Evolutionary conservation across 306 rosid genomes (phyloP), one percentile per base, ranked within the genome.

Genomic region (Carpinus viminea): DNA sequence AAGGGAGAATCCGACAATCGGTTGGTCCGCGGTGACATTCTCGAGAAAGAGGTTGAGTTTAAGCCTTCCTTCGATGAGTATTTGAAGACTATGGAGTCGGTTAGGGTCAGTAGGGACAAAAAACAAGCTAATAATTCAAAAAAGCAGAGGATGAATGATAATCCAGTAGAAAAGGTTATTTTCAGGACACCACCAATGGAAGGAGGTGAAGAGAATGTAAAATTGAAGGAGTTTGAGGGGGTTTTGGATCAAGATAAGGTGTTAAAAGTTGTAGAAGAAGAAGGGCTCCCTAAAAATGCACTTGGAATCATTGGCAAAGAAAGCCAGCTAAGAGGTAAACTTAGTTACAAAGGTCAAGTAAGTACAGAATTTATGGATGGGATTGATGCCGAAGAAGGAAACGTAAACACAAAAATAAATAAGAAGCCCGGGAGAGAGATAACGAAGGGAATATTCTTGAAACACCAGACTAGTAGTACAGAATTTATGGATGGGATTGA

Each of bases 81-180:
- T 80, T 88, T 95, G 91, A 90, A 80, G 85, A 93, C 85, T 54
- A 93, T 93, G 99, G 96, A 91, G 83, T 78, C 91, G 64, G 86
- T 84, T 36, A 87, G 80, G 82, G 74, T 86, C 78, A 78, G 51
- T 12, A 80, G 84, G 85, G 82, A 73, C 15, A 87, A 74, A 75
- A 81, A 69, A 72, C 78, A 62, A 59, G 26, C 52, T 31, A 65
- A 68, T 18, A 38, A 68, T 66, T 20, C 83, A 31, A 74, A 70
- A 71, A 85, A 86, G 76, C 77, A 65, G 70, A 86, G 70, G 78
- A 54, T 11, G 56, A 56, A 20, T 65, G 78, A 76, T 57, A 77
- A 53, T 75, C 9, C 18, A 28, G 73, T 79, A 77, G 76, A 55
- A 57, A 86, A 59, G 66, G 72, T 59, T 79, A 74, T 74, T 74